Percentiles rank a stretch among this genome's conserved stretches.
Evolutionary conservation across 805 yeast genomes (phyloP).

Genomic region (Lachancea thermotolerans): DNA sequence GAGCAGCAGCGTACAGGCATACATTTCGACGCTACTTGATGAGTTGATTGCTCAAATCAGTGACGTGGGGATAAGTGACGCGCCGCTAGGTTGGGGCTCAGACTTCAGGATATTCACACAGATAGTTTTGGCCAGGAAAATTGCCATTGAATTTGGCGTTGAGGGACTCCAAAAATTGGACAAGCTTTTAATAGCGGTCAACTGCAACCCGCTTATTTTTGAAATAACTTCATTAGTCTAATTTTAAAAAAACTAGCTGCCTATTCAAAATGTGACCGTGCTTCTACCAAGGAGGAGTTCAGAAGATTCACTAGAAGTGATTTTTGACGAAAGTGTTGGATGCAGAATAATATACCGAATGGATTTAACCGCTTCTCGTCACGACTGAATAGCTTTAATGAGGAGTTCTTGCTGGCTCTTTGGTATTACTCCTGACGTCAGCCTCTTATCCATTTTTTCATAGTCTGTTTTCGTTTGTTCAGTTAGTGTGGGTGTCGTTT

Average conservation of each 20-base stretch:
- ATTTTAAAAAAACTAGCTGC: too few relatives aligned
- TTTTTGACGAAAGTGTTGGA: too few relatives aligned
- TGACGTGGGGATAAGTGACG: conserved; percentile 10
- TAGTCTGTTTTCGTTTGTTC: too few relatives aligned
- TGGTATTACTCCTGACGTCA: too few relatives aligned
- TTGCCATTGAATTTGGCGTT: conserved; percentile 6
- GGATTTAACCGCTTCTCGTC: too few relatives aligned
- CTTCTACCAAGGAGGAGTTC: too few relatives aligned
- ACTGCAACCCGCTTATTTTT: conserved; percentile 16
- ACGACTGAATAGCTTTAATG: not conserved
- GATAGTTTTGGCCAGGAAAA: conserved; percentile 13
- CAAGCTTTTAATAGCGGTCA: not conserved
- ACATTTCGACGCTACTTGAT: not conserved
- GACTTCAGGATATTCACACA: conserved; percentile 19
- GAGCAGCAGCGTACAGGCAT: not conserved
- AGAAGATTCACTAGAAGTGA: too few relatives aligned
- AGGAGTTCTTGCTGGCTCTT: too few relatives aligned
- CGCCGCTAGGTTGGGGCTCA: conserved; percentile 24
- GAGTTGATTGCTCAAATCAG: not conserved
- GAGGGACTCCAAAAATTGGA: conserved; percentile 6
- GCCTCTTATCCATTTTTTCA: too few relatives aligned
- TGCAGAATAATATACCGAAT: too few relatives aligned
- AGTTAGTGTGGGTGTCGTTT: too few relatives aligned
- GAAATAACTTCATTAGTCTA: not conserved
- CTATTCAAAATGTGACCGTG: too few relatives aligned